A percentile compares a stretch with the other conserved stretches of the same genome.
phyloP scores from a whole-genome alignment of 2,329 filamentous ascomycete species.

The Graphilbum fragrans region DNA sequence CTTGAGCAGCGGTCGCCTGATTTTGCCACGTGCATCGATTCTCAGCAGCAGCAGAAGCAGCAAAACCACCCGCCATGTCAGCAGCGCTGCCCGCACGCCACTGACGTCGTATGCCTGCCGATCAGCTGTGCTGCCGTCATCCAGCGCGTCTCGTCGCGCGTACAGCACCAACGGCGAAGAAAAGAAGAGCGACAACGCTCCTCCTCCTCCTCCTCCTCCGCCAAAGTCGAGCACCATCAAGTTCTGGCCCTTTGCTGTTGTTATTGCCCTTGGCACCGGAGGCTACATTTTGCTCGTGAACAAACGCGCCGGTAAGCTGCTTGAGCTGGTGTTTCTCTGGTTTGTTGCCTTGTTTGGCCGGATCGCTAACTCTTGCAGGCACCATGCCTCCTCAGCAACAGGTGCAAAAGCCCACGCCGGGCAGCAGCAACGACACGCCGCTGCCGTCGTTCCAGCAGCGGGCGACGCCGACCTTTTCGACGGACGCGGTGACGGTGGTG shows the following conservation, averaged over 20 bases:
- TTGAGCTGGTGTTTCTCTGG: neutral
- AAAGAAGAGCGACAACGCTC: neutral
- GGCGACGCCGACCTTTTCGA: conserved; percentile 56
- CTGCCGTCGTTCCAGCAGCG: conserved; percentile 16
- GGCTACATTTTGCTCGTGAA: conserved; percentile 40
- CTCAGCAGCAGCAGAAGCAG: too few species aligned
- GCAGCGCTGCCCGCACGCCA: too few species aligned
- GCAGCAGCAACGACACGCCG: conserved; percentile 17
- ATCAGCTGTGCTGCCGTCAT: too few species aligned
- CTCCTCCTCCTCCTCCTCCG: conserved; percentile 8
- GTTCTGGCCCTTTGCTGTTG: conserved; percentile 44
- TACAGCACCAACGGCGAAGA: neutral
- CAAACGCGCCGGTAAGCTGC: conserved; percentile 27
- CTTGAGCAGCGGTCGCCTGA: too few species aligned
- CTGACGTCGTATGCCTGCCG: too few species aligned
- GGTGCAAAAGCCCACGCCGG: neutral
- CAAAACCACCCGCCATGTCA: too few species aligned
- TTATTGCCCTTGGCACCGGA: conserved; percentile 34
- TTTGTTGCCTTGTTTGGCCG: neutral
- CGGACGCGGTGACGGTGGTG: conserved; percentile 73
- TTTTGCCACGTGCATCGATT: too few species aligned
- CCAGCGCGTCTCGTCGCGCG: too few species aligned
- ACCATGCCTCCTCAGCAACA: conserved; percentile 5
- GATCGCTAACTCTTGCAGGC: conserved; percentile 2
- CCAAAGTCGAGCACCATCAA: conserved; percentile 25